Evolutionary conservation across 2,329 filamentous ascomycete genomes (phyloP), one percentile per base, ranked within the genome.

Genomic region (Trichoderma koningiopsis): DNA sequence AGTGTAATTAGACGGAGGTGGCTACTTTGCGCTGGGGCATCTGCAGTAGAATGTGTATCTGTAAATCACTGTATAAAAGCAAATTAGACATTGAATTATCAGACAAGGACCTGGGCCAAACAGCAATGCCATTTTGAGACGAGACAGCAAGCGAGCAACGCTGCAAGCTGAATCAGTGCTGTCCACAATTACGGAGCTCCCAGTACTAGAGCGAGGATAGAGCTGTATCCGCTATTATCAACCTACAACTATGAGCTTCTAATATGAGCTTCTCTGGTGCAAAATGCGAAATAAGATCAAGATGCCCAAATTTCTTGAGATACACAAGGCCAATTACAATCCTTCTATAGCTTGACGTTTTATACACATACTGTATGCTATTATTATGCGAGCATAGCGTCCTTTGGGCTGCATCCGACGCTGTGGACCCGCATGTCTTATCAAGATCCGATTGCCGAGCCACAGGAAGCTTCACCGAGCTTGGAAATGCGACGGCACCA

Each of bases 361-460:
- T 10, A n/a, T 10, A 8, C 19, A 19, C 19, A 19, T n/a, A 43
- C 40, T n/a, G 40, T n/a, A 43, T 43, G 40, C 40, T 43, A 43
- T 43, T 43, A n/a, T 43, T 10, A 43, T 43, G 22, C 24, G 13
- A 27, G 13, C 16, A 55, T 31, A 43, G 40, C 40, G 27, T 55
- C 11, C 24, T 16, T 43, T n/a, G 40, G 3, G 40, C 52, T 27
- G 22, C 24, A 55, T 19, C 47, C 52, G 24, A 16, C 16, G 35
- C 29, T 37, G 27, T 35, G 63, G 63, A 58, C 63, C 63, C 53
- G 53, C 55, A 33, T 2, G 55, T 33, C 35, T 49, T 57, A 29
- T 47, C 63, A 40, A 66, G 63, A 66, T 66, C 53, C 63, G 63
- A 58, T 37, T 66, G 63, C 49, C 63, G 63, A 66, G 31, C 37